Base-by-base conservation (phyloP, 2,329 filamentous ascomycete species). In the Mycosphaerella sp. region DNA sequence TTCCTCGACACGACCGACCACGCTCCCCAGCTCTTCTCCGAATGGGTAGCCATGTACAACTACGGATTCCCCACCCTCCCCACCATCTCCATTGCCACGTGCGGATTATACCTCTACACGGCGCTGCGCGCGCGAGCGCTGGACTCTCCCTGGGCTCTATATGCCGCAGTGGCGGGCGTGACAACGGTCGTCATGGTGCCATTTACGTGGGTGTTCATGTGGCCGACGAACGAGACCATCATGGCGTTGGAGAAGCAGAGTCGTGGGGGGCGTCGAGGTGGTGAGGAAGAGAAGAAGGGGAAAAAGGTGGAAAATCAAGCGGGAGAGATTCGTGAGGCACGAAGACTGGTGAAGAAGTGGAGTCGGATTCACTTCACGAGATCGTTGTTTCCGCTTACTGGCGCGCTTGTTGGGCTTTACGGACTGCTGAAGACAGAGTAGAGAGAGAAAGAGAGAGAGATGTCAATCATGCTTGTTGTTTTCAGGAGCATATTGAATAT, bases 221-320 rank as follows among this genome's bases (percentile, higher is more conserved):
- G 23, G 32, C 29, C 31, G 26, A 48, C 48, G 12, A 55, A 55
- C 26, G 36, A 48, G 10, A 36, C 10, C 2, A 21, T 55, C 12
- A 45, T 31, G n/a, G 40, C 38, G 29, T 40, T 54, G 39, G 45
- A 42, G 21, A 11, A 39, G 21, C 21, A 42, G 39, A 50, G 21
- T 21, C 43, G 43, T n/a, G 38, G n/a, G 64, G 48, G 61, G 3
- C 21, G 21, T 21, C 21, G 66, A 5, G 66, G 63, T 38, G 38
- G 21, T 21, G 21, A 4, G 2, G 21, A 21, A 4, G 21, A 21
- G 21, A 21, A 21, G 21, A 21, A 21, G 21, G 21, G 21, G 21
- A 21, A 21, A 21, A 43, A 34, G 31, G n/a, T 23, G 31, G n/a
- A n/a, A 14, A 17, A 21, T 21, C 21, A 21, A 21, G 21, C 21